A percentile compares a stretch with the other conserved stretches of the same genome.
These are phyloP conservation scores for Pseudonitzschia multistriata DNA, from an alignment of 108 stramenopile genomes.

Conservation along the genomic window DNA sequence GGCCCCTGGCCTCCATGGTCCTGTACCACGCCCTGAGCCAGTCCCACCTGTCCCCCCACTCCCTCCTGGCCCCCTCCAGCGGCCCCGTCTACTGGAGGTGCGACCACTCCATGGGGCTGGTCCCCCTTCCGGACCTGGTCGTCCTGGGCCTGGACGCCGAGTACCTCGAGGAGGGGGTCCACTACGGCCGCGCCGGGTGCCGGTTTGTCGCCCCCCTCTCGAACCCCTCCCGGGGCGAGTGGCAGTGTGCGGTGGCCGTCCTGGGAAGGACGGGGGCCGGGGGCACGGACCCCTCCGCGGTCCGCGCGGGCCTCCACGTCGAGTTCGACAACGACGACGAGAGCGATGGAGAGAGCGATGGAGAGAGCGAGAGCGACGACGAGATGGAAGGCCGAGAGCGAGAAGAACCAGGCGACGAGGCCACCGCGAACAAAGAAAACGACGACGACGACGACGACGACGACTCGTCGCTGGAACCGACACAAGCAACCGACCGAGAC, in stretches of 20 bases:
- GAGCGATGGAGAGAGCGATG: neutral
- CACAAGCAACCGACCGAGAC: neutral
- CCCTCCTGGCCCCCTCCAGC: neutral
- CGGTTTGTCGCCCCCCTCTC: neutral
- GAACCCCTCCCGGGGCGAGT: slow-evolving; percentile 8
- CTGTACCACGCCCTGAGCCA: slow-evolving; percentile 87
- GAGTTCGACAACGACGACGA: slow-evolving; percentile 14
- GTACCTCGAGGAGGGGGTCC: neutral
- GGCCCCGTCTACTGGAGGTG: slow-evolving; percentile 89
- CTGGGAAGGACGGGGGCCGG: neutral
- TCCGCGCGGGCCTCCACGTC: neutral
- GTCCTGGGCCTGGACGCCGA: slow-evolving; percentile 54
- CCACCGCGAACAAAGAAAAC: neutral
- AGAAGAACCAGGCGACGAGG: neutral
- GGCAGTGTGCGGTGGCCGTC: neutral
- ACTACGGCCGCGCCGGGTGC: slow-evolving; percentile 4
- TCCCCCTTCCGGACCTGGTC: slow-evolving; percentile 89
- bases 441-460: neutral
- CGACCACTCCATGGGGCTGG: slow-evolving; percentile 88
- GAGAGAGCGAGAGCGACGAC: neutral
- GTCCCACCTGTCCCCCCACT: slow-evolving; percentile 82
- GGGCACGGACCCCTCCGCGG: too few species aligned
- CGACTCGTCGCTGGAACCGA: neutral
- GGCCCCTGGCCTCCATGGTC: slow-evolving; percentile 25
- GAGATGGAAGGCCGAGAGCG: neutral